Percentiles rank a stretch among this genome's conserved stretches.
Evolutionary conservation across 345 rosid species (phyloP).

Genomic region (Heritiera fomes): DNA sequence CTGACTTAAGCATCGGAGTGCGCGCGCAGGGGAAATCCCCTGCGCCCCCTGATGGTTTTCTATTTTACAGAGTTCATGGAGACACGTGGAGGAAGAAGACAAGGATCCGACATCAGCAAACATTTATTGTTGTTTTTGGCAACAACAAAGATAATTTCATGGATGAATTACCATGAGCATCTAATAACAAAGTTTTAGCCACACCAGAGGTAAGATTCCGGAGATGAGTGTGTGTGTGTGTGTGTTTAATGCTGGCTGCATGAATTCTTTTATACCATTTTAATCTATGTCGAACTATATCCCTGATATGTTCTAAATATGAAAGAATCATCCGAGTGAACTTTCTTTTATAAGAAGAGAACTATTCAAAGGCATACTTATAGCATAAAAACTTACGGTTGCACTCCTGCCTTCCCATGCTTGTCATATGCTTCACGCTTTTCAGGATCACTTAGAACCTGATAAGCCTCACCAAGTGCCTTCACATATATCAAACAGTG

Average conservation of each 20-base stretch:
- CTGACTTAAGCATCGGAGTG: no score
- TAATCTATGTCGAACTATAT: background rate
- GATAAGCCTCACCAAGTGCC: constrained; percentile 96
- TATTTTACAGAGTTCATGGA: no score
- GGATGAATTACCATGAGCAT: background rate
- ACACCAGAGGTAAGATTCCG: no score
- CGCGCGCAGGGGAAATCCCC: no score
- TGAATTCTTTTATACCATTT: background rate
- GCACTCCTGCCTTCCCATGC: constrained; percentile 78
- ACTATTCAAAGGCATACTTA: background rate
- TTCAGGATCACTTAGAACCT: constrained; percentile 85
- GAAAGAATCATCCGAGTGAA: no score
- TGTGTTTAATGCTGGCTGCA: background rate
- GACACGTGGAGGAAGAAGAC: no score
- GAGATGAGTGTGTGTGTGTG: no score
- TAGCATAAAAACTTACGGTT: constrained; percentile 57
- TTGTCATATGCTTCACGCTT: constrained; percentile 86
- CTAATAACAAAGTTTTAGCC: background rate
- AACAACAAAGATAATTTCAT: background rate
- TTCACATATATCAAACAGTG: constrained; percentile 30
- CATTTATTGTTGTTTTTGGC: no score
- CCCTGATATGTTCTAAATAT: background rate
- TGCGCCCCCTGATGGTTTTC: no score
- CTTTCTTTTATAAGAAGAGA: background rate
- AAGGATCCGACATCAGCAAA: no score